These are phyloP conservation scores for Hirsutella rhossiliensis DNA, from an alignment of 2,329 filamentous ascomycete species.

Conservation along the genomic window DNA sequence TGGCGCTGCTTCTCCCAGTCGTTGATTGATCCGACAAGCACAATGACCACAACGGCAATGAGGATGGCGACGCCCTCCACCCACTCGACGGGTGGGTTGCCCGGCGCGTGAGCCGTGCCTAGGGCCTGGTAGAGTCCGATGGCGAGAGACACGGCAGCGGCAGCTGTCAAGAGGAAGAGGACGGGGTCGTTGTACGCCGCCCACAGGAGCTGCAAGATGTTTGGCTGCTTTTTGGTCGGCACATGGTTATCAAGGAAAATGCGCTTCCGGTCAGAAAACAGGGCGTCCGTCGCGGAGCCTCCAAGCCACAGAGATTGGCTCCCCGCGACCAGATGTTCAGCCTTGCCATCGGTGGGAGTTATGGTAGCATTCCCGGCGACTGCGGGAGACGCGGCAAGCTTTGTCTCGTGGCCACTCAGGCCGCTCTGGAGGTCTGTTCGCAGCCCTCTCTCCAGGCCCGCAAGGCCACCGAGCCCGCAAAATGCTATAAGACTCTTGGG, in stretches of 20 bases:
- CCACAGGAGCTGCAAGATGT: neutral
- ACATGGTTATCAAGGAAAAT: neutral
- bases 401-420: neutral
- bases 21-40: constrained; percentile 30
- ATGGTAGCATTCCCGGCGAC: too few relatives aligned
- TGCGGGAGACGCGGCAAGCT: too few relatives aligned
- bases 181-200: constrained; percentile 20
- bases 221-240: neutral
- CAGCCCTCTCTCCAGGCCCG: neutral
- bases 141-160: constrained; percentile 52
- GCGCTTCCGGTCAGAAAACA: too few relatives aligned
- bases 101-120: constrained; percentile 27
- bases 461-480: neutral
- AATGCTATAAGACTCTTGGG: neutral
- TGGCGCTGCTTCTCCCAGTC: constrained; percentile 58
- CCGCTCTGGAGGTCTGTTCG: neutral
- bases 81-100: constrained; percentile 43
- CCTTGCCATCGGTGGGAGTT: too few relatives aligned
- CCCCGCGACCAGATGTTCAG: too few relatives aligned
- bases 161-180: constrained; percentile 51
- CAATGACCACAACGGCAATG: constrained; percentile 4
- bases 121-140: constrained; percentile 57
- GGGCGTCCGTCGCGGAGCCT: too few relatives aligned
- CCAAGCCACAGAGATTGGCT: too few relatives aligned
- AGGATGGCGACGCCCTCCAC: constrained; percentile 55